Conservation (phyloP, 805 yeast genomes). For the Cyberlindnera americana region DNA sequence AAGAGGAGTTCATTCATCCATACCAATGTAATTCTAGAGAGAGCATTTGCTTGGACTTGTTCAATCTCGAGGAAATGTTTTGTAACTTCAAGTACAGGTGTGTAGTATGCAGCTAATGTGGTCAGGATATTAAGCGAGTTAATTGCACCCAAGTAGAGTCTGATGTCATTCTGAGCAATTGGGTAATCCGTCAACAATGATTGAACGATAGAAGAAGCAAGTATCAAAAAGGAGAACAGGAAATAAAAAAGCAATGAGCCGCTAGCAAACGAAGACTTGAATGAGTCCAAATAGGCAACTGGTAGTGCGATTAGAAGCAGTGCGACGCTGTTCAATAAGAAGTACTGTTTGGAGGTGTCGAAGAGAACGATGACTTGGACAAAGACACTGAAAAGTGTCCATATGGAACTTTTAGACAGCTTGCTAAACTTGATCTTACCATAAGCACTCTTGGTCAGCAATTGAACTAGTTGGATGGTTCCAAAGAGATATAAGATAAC, state of each 20-base stretch:
- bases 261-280: slow-evolving; percentile 47
- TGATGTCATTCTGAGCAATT: slow-evolving; percentile 21
- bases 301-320: slow-evolving; percentile 34
- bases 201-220: slow-evolving; percentile 42
- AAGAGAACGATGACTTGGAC: slow-evolving; percentile 14
- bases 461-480: slow-evolving; percentile 12
- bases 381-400: slow-evolving; percentile 11
- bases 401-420: slow-evolving; percentile 14
- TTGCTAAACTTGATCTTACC: slow-evolving; percentile 17
- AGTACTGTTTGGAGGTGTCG: neutral
- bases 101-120: slow-evolving; percentile 30
- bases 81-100: slow-evolving; percentile 39
- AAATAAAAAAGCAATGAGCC: slow-evolving; percentile 74
- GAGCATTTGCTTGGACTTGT: slow-evolving; percentile 58
- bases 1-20: slow-evolving; percentile 91
- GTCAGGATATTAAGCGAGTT: slow-evolving; percentile 10
- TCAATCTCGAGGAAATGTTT: slow-evolving; percentile 35
- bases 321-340: slow-evolving; percentile 15
- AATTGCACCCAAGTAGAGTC: slow-evolving; percentile 20
- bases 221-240: slow-evolving; percentile 51
- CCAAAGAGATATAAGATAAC: slow-evolving; percentile 18
- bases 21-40: slow-evolving; percentile 72
- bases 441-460: neutral
- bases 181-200: slow-evolving; percentile 30
- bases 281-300: slow-evolving; percentile 41